Conservation (phyloP, 148 eudicot genomes). For the Vaccinium myrtillus region DNA sequence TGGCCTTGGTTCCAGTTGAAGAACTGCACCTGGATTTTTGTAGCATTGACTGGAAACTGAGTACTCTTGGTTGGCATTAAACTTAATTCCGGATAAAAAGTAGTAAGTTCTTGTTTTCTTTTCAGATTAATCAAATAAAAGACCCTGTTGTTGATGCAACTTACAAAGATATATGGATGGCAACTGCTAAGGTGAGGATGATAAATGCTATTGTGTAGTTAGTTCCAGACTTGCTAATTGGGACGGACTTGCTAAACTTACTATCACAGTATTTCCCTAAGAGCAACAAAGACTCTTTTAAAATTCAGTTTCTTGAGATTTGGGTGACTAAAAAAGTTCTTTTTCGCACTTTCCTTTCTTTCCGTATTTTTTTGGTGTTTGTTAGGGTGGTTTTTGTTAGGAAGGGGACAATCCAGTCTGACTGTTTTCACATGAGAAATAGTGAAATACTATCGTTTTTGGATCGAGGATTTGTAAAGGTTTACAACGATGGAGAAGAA, state of each 20-base stretch:
- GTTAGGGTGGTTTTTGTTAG: not conserved
- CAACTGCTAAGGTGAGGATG: constrained; percentile 77
- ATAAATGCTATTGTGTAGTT: not conserved
- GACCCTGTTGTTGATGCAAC: constrained; percentile 91
- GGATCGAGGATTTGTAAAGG: not conserved
- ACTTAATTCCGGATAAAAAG: not conserved
- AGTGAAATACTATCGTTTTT: not conserved
- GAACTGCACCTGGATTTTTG: not conserved
- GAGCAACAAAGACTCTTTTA: not conserved
- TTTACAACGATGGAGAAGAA: not conserved
- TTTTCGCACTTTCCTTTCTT: not conserved
- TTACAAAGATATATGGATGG: constrained; percentile 97
- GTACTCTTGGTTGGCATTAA: not conserved
- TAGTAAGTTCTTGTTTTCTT: not conserved
- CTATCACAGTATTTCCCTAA: not conserved
- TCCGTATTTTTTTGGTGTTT: not conserved
- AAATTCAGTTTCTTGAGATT: not conserved
- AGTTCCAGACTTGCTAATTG: not conserved
- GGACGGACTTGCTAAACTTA: not conserved
- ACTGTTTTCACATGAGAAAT: not conserved
- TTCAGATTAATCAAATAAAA: constrained; percentile 56
- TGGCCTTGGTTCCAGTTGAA: not conserved
- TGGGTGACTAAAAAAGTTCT: not conserved
- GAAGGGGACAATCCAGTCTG: not conserved
- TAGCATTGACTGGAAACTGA: not conserved